phyloP scores from a whole-genome alignment of 2,329 filamentous ascomycete genomes.

The Dendrostoma leiphaemia region DNA sequence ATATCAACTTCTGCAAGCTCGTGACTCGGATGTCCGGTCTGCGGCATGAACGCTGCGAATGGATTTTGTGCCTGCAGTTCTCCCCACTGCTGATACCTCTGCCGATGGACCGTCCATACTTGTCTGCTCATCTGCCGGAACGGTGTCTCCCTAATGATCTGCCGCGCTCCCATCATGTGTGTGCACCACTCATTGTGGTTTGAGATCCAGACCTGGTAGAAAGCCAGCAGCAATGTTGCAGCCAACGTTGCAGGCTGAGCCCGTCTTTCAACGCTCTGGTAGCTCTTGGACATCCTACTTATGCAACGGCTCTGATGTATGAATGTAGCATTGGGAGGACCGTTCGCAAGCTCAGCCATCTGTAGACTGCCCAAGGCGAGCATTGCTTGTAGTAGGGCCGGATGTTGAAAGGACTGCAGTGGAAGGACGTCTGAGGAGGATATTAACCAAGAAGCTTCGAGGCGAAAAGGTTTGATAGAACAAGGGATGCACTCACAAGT shows the following conservation, averaged over 20 bases:
- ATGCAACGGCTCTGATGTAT: slow-evolving; percentile 91
- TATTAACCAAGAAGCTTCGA: slow-evolving; percentile 24
- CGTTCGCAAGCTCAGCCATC: slow-evolving; percentile 76
- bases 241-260: slow-evolving; percentile 81
- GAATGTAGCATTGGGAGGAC: slow-evolving; percentile 74
- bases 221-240: slow-evolving; percentile 80
- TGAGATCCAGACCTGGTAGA: slow-evolving; percentile 91
- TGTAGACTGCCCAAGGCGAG: slow-evolving; percentile 84
- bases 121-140: slow-evolving; percentile 70
- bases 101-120: slow-evolving; percentile 61
- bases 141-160: slow-evolving; percentile 80
- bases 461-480: not conserved
- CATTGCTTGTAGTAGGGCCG: slow-evolving; percentile 87
- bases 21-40: slow-evolving; percentile 21
- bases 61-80: slow-evolving; percentile 14
- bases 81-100: slow-evolving; percentile 24
- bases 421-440: slow-evolving; percentile 69
- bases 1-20: slow-evolving; percentile 41
- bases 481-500: slow-evolving; percentile 52
- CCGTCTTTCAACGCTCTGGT: slow-evolving; percentile 66
- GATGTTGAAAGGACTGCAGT: slow-evolving; percentile 76
- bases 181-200: slow-evolving; percentile 96
- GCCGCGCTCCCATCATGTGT: slow-evolving; percentile 80
- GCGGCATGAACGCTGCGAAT: slow-evolving; percentile 24
- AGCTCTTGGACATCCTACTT: slow-evolving; percentile 72